Percentiles rank a stretch among this genome's conserved stretches.
These are phyloP conservation scores for Rutstroemia sp. DNA, from an alignment of 2,329 filamentous ascomycete genomes.

Conservation along the genomic window DNA sequence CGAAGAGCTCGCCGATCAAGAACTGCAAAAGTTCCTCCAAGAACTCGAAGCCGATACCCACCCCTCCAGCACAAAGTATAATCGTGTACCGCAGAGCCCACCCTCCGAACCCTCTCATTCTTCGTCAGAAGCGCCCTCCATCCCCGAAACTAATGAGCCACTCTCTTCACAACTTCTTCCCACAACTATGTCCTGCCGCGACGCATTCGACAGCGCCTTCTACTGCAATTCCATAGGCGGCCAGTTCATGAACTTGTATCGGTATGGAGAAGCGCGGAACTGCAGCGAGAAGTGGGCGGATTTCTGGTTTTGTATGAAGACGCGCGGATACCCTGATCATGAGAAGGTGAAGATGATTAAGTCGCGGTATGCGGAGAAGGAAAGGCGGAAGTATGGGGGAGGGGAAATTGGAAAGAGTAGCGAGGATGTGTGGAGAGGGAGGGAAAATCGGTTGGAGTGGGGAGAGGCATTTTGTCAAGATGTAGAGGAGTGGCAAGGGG, in stretches of 20 bases:
- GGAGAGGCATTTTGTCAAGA: constrained; percentile 23
- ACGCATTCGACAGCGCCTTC: constrained; percentile 88
- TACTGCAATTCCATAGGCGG: constrained; percentile 88
- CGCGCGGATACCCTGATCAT: constrained; percentile 52
- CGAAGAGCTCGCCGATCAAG: constrained; percentile 28
- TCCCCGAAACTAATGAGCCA: constrained; percentile 27
- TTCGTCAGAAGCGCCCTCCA: constrained; percentile 12
- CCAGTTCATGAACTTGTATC: constrained; percentile 88
- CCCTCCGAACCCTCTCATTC: neutral
- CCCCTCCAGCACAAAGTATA: constrained; percentile 23
- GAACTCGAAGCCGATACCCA: constrained; percentile 25
- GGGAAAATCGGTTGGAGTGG: constrained; percentile 52
- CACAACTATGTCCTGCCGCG: constrained; percentile 77
- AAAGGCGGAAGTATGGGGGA: constrained; percentile 42
- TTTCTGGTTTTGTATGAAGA: constrained; percentile 97
- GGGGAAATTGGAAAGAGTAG: constrained; percentile 55
- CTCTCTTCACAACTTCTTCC: constrained; percentile 67
- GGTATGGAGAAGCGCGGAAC: constrained; percentile 66
- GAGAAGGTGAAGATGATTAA: constrained; percentile 44
- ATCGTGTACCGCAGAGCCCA: constrained; percentile 19
- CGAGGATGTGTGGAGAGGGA: constrained; percentile 82
- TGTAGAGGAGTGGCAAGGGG: neutral
- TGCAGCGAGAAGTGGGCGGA: constrained; percentile 86
- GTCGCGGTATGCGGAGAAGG: constrained; percentile 52
- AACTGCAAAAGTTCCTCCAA: constrained; percentile 30